A percentile compares a stretch with the other conserved stretches of the same genome.
Evolutionary conservation across 2,329 filamentous ascomycete genomes (phyloP).

Genomic region (Neofusicoccum cordaticola): DNA sequence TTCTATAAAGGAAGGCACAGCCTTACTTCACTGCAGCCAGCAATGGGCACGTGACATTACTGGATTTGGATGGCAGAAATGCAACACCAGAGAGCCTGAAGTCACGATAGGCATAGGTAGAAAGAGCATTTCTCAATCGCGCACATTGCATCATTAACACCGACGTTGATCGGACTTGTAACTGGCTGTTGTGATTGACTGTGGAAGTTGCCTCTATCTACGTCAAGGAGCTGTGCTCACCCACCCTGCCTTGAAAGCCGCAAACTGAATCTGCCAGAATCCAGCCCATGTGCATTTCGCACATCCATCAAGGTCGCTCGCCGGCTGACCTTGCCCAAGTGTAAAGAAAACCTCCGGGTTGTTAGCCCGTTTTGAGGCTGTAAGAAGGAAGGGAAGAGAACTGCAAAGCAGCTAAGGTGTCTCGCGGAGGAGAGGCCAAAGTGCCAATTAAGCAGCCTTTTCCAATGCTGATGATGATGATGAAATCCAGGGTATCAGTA

Average conservation of each 20-base stretch:
- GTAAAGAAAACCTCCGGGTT: no score
- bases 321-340: no score
- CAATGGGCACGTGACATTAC: no score
- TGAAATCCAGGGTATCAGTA: neutral
- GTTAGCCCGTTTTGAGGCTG: no score
- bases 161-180: neutral
- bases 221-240: slow-evolving; percentile 1
- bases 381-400: neutral
- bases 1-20: no score
- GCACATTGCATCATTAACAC: no score
- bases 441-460: neutral
- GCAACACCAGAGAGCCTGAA: no score
- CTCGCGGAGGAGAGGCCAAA: neutral
- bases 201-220: neutral
- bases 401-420: neutral
- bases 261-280: neutral
- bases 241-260: neutral
- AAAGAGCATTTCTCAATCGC: no score
- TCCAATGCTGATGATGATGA: neutral
- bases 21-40: no score
- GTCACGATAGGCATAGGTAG: no score
- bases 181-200: neutral
- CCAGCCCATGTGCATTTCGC: neutral
- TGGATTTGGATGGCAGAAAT: no score
- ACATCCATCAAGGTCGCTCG: neutral